Evolutionary conservation across 176 grass and related monocot genomes (phyloP), one percentile per base, ranked within the genome.

Genomic region (Sorghum bicolor): DNA sequence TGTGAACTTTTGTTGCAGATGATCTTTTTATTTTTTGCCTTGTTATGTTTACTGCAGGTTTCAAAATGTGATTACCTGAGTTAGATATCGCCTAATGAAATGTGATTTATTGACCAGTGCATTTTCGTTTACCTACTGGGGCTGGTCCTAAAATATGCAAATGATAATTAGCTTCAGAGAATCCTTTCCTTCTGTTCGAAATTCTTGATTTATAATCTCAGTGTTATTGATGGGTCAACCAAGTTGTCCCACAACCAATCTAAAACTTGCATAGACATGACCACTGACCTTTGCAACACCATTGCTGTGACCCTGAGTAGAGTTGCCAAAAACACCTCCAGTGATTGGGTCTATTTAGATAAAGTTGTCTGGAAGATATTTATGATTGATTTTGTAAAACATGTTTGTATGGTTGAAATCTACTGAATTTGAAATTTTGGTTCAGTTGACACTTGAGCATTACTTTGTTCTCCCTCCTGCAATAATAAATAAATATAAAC

Each of bases 401-500:
- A 55, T 33, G 57, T 40, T 75, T 65, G 5, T 65, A 38, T 37
- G 40, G 40, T 17, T 83, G 40, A 83, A 83, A 20, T 78, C 57
- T 60, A 38, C 0, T 82, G 31, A 63, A 12, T 39, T 75, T 84
- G 64, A 17, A 77, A 17, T 29, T 38, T 67, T 30, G 16, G 43
- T 16, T 36, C 20, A 25, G 44, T 52, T 60, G 60, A 72, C 70
- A n/a, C 32, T 63, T 43, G 22, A 50, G 36, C 22, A 45, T 74
- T 6, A 37, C 10, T 62, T 31, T 83, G 10, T 31, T 83, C 4
- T 72, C 8, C 25, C 8, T 50, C 30, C 22, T 11, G n/a, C n/a
- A n/a, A 8, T 4, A 19, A 34, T 47, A 65, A 65, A 8, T 4
- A 50, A 26, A 48, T 48, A 10, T 24, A 16, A 31, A 53, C n/a